Percentiles rank a stretch among this genome's conserved stretches.
These are phyloP conservation scores for Penicillium sp. DNA, from an alignment of 2,329 filamentous ascomycete genomes.

Conservation along the genomic window DNA sequence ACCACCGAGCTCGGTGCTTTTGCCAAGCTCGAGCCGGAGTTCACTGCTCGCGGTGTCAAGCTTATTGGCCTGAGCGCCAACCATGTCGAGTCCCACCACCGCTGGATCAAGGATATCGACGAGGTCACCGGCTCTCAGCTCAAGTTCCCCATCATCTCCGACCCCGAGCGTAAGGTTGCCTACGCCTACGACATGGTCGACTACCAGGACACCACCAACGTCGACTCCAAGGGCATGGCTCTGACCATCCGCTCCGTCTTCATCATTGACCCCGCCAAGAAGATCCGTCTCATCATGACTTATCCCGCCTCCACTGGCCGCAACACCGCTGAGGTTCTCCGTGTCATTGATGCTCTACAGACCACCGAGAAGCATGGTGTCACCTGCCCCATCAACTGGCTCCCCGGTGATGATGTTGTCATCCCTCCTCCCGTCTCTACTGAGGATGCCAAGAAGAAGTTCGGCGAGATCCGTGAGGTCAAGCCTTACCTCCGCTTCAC, in stretches of 20 bases:
- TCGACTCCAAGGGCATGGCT: constrained; percentile 68
- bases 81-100: constrained; percentile 75
- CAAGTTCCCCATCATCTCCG: constrained; percentile 76
- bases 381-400: constrained; percentile 89
- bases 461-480: constrained; percentile 67
- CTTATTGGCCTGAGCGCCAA: constrained; percentile 86
- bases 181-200: constrained; percentile 80
- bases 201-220: constrained; percentile 77
- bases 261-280: constrained; percentile 91
- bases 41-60: constrained; percentile 82
- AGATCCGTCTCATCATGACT: constrained; percentile 85
- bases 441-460: constrained; percentile 82
- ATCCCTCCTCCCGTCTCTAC: constrained; percentile 80
- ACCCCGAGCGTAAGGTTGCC: constrained; percentile 75
- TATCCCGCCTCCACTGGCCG: constrained; percentile 90
- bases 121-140: constrained; percentile 71
- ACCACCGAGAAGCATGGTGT: constrained; percentile 83
- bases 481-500: constrained; percentile 52
- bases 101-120: constrained; percentile 87
- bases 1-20: constrained; percentile 95
- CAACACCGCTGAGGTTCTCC: constrained; percentile 75
- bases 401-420: constrained; percentile 85
- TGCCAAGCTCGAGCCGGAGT: constrained; percentile 86
- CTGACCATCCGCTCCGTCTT: constrained; percentile 95
- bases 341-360: constrained; percentile 76